These are phyloP conservation scores for Avena eriantha DNA, from an alignment of 176 grass and related monocot species.

Conservation along the genomic window DNA sequence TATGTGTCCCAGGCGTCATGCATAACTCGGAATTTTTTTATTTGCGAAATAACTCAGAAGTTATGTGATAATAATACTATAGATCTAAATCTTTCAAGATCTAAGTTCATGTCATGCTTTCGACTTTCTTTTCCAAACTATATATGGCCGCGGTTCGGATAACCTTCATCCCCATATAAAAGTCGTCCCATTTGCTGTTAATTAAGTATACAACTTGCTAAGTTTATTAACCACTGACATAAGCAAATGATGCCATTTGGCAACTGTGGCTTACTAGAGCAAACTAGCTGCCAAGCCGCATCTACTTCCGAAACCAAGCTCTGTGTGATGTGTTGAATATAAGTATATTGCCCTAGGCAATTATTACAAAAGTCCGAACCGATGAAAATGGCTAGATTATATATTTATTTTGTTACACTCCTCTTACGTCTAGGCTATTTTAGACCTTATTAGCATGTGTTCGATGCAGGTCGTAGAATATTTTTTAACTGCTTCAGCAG, in stretches of 20 bases:
- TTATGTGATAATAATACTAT: not conserved
- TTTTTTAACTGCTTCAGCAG: no score
- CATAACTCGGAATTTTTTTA: not conserved
- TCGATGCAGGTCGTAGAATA: no score
- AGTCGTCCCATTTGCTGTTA: not conserved
- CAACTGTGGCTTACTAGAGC: not conserved
- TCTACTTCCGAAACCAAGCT: not conserved
- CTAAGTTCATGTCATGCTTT: conserved; percentile 39
- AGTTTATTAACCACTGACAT: conserved; percentile 8
- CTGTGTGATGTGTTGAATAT: not conserved
- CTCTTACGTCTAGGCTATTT: no score
- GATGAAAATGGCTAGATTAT: no score
- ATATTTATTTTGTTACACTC: no score
- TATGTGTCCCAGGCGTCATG: conserved; percentile 31
- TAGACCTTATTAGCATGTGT: no score
- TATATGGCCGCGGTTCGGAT: not conserved
- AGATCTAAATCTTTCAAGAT: conserved; percentile 35
- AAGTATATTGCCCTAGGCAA: no score
- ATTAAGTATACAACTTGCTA: not conserved
- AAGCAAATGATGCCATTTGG: conserved; percentile 11
- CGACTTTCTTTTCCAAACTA: not conserved
- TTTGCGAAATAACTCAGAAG: not conserved
- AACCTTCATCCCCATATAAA: not conserved
- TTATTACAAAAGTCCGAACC: no score
- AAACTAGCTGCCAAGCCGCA: not conserved